A percentile compares a stretch with the other conserved stretches of the same genome.
Conservation (phyloP, 768 basidiomycete species). For the Suillus weaverae region DNA sequence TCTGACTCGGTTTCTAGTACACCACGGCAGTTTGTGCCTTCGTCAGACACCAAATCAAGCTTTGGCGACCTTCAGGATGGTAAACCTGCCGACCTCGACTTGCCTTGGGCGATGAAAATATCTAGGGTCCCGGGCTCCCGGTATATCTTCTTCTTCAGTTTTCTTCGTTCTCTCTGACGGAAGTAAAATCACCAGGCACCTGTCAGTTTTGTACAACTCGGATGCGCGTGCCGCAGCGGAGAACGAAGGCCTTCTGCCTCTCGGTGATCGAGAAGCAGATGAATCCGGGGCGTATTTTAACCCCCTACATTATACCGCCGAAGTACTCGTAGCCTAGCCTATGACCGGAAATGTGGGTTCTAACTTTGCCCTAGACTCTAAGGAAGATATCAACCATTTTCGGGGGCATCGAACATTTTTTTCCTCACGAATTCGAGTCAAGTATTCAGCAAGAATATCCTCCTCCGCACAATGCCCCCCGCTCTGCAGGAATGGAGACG, state of each 20-base stretch:
- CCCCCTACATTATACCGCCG: constrained; percentile 59
- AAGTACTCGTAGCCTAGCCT: constrained; percentile 38
- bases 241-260: constrained; percentile 1
- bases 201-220: constrained; percentile 52
- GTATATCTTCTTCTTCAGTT: constrained; percentile 33
- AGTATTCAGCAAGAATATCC: constrained; percentile 34
- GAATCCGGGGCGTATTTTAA: constrained; percentile 44
- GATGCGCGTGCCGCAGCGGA: constrained; percentile 42
- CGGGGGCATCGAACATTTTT: constrained; percentile 63
- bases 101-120: constrained; percentile 62
- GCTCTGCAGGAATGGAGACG: constrained; percentile 54
- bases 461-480: constrained; percentile 56
- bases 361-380: constrained; percentile 43
- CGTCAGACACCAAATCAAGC: neutral
- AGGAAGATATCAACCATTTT: constrained; percentile 55
- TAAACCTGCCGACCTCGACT: constrained; percentile 43
- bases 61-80: constrained; percentile 16
- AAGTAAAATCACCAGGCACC: constrained; percentile 27
- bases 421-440: constrained; percentile 24
- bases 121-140: constrained; percentile 53
- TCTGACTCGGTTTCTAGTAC: neutral
- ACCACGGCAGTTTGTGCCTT: constrained; percentile 1
- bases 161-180: constrained; percentile 22
- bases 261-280: constrained; percentile 35
- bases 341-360: neutral